These are phyloP conservation scores for Lizonia empirigonia DNA, from an alignment of 2,329 filamentous ascomycete genomes.

Conservation along the genomic window DNA sequence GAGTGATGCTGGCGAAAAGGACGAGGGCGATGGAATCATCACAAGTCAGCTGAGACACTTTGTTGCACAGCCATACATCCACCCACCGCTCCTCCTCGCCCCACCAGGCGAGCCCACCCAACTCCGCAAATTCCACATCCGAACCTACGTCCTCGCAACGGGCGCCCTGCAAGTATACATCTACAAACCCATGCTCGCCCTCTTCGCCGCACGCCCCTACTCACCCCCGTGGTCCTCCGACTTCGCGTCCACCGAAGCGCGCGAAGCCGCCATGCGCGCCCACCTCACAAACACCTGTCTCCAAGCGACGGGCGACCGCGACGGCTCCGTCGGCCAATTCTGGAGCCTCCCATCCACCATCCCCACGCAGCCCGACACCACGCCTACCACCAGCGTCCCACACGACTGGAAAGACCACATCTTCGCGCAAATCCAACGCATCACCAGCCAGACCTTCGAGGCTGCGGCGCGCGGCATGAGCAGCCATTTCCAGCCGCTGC, in stretches of 20 bases:
- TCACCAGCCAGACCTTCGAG: slow-evolving; percentile 81
- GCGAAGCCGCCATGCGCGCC: slow-evolving; percentile 61
- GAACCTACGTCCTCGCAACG: slow-evolving; percentile 84
- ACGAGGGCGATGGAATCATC: slow-evolving; percentile 64
- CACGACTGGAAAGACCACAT: slow-evolving; percentile 63
- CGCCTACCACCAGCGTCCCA: slow-evolving; percentile 3
- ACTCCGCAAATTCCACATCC: slow-evolving; percentile 88
- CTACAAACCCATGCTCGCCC: slow-evolving; percentile 87
- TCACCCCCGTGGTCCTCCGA: slow-evolving; percentile 60
- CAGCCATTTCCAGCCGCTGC: slow-evolving; percentile 88
- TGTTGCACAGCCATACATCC: slow-evolving; percentile 92
- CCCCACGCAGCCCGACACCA: slow-evolving; percentile 22
- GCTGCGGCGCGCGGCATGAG: slow-evolving; percentile 83
- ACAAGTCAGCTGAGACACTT: slow-evolving; percentile 95
- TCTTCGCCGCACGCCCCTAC: slow-evolving; percentile 83
- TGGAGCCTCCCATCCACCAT: slow-evolving; percentile 65
- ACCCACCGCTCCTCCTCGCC: slow-evolving; percentile 78
- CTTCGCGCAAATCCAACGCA: slow-evolving; percentile 73
- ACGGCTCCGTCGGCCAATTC: slow-evolving; percentile 74
- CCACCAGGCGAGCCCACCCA: slow-evolving; percentile 24
- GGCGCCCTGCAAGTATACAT: slow-evolving; percentile 83
- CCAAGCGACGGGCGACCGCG: slow-evolving; percentile 64
- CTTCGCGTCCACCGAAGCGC: slow-evolving; percentile 21
- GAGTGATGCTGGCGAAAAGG: slow-evolving; percentile 41
- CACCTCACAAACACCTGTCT: slow-evolving; percentile 97